A percentile compares a stretch with the other conserved stretches of the same genome.
phyloP scores from a whole-genome alignment of 2,329 filamentous ascomycete species.

The Beauveria brongniartii region DNA sequence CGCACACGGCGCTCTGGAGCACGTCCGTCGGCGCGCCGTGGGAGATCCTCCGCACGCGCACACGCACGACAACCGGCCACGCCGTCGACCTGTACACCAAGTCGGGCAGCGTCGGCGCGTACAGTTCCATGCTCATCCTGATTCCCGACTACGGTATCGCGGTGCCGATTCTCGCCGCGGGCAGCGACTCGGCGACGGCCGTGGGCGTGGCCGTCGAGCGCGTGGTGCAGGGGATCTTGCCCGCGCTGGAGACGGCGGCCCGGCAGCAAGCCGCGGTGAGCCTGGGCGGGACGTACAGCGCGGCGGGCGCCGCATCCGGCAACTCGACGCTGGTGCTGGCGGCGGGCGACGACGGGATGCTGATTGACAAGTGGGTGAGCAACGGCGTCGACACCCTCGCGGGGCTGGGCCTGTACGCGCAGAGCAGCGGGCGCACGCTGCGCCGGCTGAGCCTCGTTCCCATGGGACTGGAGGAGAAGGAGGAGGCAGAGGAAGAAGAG shows the following conservation, averaged over 20 bases:
- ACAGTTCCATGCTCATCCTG: conserved; percentile 22
- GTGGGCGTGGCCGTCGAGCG: conserved; percentile 5
- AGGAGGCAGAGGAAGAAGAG: too few relatives aligned
- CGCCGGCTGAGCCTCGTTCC: neutral
- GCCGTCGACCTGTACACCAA: conserved; percentile 28
- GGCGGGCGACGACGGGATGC: neutral
- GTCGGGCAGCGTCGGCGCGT: conserved; percentile 23
- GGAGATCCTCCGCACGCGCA: conserved; percentile 26
- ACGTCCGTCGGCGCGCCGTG: conserved; percentile 27
- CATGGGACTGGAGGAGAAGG: neutral
- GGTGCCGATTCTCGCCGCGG: conserved; percentile 11
- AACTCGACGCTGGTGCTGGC: neutral
- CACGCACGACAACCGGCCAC: conserved; percentile 21
- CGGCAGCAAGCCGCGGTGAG: neutral
- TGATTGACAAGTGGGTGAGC: conserved; percentile 11
- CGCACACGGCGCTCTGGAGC: conserved; percentile 9
- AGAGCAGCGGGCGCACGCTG: conserved; percentile 2
- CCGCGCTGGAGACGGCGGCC: conserved; percentile 7
- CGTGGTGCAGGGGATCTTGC: conserved; percentile 8
- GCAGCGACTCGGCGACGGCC: conserved; percentile 1
- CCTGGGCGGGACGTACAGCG: neutral
- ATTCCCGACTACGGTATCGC: conserved; percentile 27
- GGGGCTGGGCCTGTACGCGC: conserved; percentile 10
- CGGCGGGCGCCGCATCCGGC: neutral
- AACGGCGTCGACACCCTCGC: conserved; percentile 7